A percentile compares a stretch with the other conserved stretches of the same genome.
These are phyloP conservation scores for Pythium chondricola DNA, from an alignment of 352 stramenopile species.

Conservation along the genomic window DNA sequence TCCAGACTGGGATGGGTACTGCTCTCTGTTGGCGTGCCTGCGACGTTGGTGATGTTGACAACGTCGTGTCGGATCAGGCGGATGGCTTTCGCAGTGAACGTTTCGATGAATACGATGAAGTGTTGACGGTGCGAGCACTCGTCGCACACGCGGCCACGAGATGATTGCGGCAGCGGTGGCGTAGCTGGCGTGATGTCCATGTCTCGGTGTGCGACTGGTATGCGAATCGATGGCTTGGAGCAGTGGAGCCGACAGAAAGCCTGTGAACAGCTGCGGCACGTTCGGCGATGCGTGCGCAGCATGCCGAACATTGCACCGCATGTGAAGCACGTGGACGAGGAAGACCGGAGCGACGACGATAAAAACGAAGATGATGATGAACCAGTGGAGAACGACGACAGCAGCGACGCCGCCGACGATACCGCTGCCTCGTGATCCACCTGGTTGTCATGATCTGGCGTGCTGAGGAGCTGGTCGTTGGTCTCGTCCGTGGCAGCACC, in stretches of 20 bases:
- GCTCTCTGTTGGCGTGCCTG: background rate
- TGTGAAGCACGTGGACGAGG: conserved; percentile 7
- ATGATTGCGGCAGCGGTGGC: too few relatives aligned
- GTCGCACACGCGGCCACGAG: conserved; percentile 19
- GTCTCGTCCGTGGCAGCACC: background rate
- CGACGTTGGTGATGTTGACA: conserved; percentile 7
- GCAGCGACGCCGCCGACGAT: background rate
- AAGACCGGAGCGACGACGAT: background rate
- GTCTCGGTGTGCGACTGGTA: background rate
- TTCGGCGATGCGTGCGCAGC: conserved; percentile 11
- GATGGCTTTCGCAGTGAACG: conserved; percentile 15
- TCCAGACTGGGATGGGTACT: too few relatives aligned
- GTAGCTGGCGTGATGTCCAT: too few relatives aligned
- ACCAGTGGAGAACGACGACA: background rate
- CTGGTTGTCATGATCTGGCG: background rate
- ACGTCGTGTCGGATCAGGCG: conserved; percentile 11
- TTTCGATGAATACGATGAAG: conserved; percentile 26
- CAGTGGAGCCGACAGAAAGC: conserved; percentile 28
- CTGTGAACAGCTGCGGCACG: conserved; percentile 20
- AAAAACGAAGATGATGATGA: background rate
- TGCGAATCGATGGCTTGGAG: background rate
- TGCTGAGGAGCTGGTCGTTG: background rate
- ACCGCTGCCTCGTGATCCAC: background rate
- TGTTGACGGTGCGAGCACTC: conserved; percentile 22
- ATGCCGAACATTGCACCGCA: conserved; percentile 22